Evolutionary conservation across 129 eudicot genomes (phyloP).

Genomic region (Flaveria linearis): DNA sequence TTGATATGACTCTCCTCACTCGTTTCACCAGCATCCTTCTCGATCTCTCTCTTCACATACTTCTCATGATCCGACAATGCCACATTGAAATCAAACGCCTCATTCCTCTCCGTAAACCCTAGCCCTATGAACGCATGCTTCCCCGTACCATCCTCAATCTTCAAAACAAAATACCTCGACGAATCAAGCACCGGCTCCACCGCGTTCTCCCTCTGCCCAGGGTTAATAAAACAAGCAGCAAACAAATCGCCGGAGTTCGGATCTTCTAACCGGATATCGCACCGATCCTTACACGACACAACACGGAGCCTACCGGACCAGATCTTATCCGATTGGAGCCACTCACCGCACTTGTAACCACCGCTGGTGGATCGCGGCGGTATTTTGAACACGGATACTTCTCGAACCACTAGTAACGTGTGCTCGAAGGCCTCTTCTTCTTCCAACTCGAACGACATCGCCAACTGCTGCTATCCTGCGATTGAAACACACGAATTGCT

Average conservation of each 20-base stretch:
- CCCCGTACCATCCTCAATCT: conserved; percentile 91
- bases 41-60: conserved; percentile 77
- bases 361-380: conserved; percentile 93
- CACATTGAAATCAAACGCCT: conserved; percentile 98
- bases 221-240: conserved; percentile 83
- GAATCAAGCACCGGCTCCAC: conserved; percentile 94
- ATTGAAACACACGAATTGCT: neutral
- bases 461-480: neutral
- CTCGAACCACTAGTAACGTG: conserved; percentile 93
- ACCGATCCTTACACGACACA: conserved; percentile 70
- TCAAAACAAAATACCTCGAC: conserved; percentile 82
- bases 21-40: conserved; percentile 60
- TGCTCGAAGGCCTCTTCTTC: conserved; percentile 89
- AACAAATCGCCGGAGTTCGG: conserved; percentile 88
- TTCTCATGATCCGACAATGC: conserved; percentile 97
- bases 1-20: conserved; percentile 59
- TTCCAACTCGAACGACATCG: conserved; percentile 68
- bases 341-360: conserved; percentile 99
- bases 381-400: conserved; percentile 84
- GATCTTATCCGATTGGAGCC: conserved; percentile 99
- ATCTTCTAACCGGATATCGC: conserved; percentile 98
- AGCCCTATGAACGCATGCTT: conserved; percentile 90
- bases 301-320: conserved; percentile 99
- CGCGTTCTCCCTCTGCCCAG: conserved; percentile 79
- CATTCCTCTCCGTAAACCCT: conserved; percentile 92